phyloP scores from a whole-genome alignment of 495 filamentous ascomycete genomes.

The Hyaloscypha hepaticicola region DNA sequence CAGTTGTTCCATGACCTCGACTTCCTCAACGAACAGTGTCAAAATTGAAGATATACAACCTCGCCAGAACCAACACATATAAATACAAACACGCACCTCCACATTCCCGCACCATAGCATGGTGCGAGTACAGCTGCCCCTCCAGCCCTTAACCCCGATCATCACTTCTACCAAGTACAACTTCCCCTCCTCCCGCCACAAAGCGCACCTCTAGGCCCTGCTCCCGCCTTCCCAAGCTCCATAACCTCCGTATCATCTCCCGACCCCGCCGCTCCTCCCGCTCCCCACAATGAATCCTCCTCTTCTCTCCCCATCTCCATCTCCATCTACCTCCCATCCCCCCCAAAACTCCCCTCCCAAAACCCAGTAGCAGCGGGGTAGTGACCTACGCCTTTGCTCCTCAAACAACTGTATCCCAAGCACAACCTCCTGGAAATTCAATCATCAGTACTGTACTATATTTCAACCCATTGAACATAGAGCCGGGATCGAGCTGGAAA shows the following conservation, averaged over 20 bases:
- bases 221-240: not conserved
- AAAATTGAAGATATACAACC: too few species aligned
- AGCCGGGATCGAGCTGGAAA: too few species aligned
- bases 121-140: slow-evolving; percentile 9
- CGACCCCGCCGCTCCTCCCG: slow-evolving; percentile 13
- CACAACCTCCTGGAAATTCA: not conserved
- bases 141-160: slow-evolving; percentile 6
- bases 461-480: too few species aligned
- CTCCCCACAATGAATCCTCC: slow-evolving; percentile 1
- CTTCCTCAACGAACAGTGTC: too few species aligned
- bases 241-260: slow-evolving; percentile 20
- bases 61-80: not conserved
- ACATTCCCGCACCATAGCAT: slow-evolving; percentile 9
- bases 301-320: slow-evolving; percentile 10
- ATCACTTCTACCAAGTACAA: slow-evolving; percentile 19
- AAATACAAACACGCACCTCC: not conserved
- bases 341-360: slow-evolving; percentile 6
- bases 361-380: slow-evolving; percentile 3
- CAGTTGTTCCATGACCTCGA: too few species aligned
- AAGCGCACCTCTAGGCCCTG: slow-evolving; percentile 1
- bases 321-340: slow-evolving; percentile 3
- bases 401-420: not conserved
- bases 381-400: slow-evolving; percentile 19
- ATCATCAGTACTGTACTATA: slow-evolving; percentile 4
- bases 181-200: slow-evolving; percentile 7